A percentile compares a stretch with the other conserved stretches of the same genome.
Conservation (phyloP, 768 basidiomycete species). For the Lyophyllum atratum region DNA sequence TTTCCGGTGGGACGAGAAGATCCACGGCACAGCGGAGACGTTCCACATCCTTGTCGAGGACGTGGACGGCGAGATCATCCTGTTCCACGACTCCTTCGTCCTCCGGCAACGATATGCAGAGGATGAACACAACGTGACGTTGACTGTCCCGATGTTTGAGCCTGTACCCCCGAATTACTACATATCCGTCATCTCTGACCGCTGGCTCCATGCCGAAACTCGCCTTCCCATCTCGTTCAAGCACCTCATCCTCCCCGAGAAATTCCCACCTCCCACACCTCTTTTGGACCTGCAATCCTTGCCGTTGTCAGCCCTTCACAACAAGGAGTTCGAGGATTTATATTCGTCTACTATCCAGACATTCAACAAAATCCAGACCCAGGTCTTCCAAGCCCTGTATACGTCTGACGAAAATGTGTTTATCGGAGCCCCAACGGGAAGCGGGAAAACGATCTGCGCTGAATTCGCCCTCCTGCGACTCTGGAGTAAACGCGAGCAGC, state of each 20-base stretch:
- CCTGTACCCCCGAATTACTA: slow-evolving; percentile 99
- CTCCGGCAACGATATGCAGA: slow-evolving; percentile 91
- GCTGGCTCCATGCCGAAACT: slow-evolving; percentile 96
- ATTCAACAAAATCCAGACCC: slow-evolving; percentile 99
- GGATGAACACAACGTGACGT: slow-evolving; percentile 91
- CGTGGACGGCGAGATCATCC: slow-evolving; percentile 94
- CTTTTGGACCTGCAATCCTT: slow-evolving; percentile 92
- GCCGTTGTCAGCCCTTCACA: slow-evolving; percentile 89
- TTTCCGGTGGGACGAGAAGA: slow-evolving; percentile 96
- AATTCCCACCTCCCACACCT: slow-evolving; percentile 91
- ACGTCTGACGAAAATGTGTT: slow-evolving; percentile 96
- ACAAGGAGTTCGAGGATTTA: slow-evolving; percentile 87
- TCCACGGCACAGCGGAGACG: slow-evolving; percentile 85
- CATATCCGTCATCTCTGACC: slow-evolving; percentile 91
- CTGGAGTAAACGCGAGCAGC: slow-evolving; percentile 85
- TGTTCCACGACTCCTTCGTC: slow-evolving; percentile 93
- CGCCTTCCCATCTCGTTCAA: slow-evolving; percentile 96
- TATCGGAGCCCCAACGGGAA: slow-evolving; percentile 94
- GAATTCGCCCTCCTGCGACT: slow-evolving; percentile 95
- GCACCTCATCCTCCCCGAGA: slow-evolving; percentile 95
- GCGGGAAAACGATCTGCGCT: slow-evolving; percentile 96
- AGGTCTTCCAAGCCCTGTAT: slow-evolving; percentile 98
- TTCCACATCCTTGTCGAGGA: slow-evolving; percentile 97
- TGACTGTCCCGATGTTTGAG: slow-evolving; percentile 96
- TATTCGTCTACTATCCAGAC: slow-evolving; percentile 79